Evolutionary conservation across 768 basidiomycete genomes (phyloP).

Genomic region (Imleria badia): DNA sequence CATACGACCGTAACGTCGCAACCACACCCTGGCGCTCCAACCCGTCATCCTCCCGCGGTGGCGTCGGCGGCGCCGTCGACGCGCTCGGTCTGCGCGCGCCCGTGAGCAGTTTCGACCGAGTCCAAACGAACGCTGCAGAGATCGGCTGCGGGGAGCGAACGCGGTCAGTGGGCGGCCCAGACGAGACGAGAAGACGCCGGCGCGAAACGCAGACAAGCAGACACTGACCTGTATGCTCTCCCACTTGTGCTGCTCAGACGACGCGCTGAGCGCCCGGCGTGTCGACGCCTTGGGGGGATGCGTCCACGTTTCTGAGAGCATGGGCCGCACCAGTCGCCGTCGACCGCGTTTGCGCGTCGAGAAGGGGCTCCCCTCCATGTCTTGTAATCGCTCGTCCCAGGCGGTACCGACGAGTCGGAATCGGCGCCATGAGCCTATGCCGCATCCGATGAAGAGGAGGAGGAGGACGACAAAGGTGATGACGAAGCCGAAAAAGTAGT

Average conservation of each 20-base stretch:
- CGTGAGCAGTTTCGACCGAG: conserved; percentile 3
- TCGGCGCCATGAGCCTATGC: conserved; percentile 46
- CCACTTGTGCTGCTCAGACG: conserved; percentile 12
- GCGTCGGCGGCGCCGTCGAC: background rate
- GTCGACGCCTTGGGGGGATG: background rate
- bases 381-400: conserved; percentile 22
- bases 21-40: background rate
- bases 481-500: conserved; percentile 36
- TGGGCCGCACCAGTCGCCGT: conserved; percentile 18
- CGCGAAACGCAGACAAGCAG: too few species aligned
- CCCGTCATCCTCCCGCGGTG: background rate
- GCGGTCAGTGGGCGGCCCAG: background rate
- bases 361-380: conserved; percentile 9
- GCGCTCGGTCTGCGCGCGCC: background rate
- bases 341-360: conserved; percentile 11
- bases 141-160: conserved; percentile 15
- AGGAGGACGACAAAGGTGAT: conserved; percentile 37
- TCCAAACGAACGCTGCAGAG: conserved; percentile 21
- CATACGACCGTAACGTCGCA: conserved; percentile 5
- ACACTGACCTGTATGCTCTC: conserved; percentile 21
- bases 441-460: conserved; percentile 52
- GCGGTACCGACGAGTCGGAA: conserved; percentile 18
- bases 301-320: conserved; percentile 23
- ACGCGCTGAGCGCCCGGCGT: background rate
- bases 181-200: background rate